A percentile compares a stretch with the other conserved stretches of the same genome.
phyloP scores from a whole-genome alignment of 495 filamentous ascomycete genomes.

The Annulohypoxylon bovei region DNA sequence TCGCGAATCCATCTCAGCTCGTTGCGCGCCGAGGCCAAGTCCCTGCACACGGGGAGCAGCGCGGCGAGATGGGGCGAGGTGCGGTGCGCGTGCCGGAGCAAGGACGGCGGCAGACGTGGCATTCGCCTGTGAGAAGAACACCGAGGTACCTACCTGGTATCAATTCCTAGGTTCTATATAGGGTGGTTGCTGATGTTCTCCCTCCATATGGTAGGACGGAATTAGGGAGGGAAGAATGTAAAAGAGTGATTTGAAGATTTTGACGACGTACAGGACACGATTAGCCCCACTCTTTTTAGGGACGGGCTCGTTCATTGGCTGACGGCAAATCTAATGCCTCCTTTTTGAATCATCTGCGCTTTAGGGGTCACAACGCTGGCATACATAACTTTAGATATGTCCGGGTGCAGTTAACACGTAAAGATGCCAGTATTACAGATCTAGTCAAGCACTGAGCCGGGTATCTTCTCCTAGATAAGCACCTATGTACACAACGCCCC shows the following conservation, averaged over 20 bases:
- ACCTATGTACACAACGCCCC: background rate
- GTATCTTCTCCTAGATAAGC: slow-evolving; percentile 26
- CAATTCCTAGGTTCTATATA: too few relatives aligned
- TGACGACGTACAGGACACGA: too few relatives aligned
- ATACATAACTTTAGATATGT: too few relatives aligned
- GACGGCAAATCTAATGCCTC: background rate
- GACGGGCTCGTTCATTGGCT: background rate
- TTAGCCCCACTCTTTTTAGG: background rate
- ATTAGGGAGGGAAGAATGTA: too few relatives aligned
- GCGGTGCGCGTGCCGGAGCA: slow-evolving; percentile 65
- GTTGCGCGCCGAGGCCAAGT: slow-evolving; percentile 70
- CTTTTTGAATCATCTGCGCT: background rate
- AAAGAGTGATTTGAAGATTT: background rate
- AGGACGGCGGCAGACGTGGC: slow-evolving; percentile 75
- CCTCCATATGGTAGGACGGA: too few relatives aligned
- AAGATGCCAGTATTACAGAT: too few relatives aligned
- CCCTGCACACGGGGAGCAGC: slow-evolving; percentile 76
- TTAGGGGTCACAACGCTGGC: too few relatives aligned
- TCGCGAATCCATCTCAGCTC: slow-evolving; percentile 90
- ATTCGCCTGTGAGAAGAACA: too few relatives aligned
- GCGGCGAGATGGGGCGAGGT: slow-evolving; percentile 69
- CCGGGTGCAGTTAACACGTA: too few relatives aligned
- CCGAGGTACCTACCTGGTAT: too few relatives aligned
- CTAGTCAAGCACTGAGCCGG: slow-evolving; percentile 23
- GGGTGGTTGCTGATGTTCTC: too few relatives aligned